Conservation (phyloP, 2,329 filamentous ascomycete genomes). For the Elsinoe ampelina region DNA sequence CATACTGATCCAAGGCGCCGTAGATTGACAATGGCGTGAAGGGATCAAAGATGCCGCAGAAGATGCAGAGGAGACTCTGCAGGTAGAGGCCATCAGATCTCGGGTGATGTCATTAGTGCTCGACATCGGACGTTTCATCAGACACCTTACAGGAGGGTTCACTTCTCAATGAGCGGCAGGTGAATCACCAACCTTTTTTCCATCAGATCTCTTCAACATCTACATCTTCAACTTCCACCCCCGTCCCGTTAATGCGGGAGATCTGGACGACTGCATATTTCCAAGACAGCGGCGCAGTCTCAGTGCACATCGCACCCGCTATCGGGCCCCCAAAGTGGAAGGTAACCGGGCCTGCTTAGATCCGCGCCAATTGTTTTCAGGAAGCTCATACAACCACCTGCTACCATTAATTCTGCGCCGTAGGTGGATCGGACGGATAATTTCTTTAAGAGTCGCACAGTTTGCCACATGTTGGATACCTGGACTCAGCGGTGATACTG, state of each 20-base stretch:
- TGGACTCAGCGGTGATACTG: not conserved
- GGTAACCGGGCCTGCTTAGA: no score
- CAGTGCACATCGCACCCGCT: constrained; percentile 4
- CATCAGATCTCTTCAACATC: not conserved
- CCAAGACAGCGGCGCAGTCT: constrained; percentile 7
- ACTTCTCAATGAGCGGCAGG: not conserved
- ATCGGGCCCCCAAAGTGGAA: not conserved
- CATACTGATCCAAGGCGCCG: not conserved
- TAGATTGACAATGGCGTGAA: not conserved
- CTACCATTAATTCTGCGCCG: constrained; percentile 3
- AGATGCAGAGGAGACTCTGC: not conserved
- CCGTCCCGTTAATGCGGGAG: not conserved
- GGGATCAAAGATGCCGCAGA: constrained; percentile 4
- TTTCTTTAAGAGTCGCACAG: not conserved
- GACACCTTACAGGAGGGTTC: not conserved
- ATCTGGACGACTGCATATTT: constrained; percentile 6
- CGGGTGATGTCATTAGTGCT: constrained; percentile 5
- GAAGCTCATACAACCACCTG: constrained; percentile 2
- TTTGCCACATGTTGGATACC: constrained; percentile 7
- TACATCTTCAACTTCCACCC: not conserved
- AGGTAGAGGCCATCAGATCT: constrained; percentile 1
- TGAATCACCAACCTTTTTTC: not conserved
- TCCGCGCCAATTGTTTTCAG: not conserved
- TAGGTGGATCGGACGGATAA: not conserved
- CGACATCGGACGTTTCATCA: constrained; percentile 7